Evolutionary conservation across 495 filamentous ascomycete species (phyloP), one percentile per base, ranked within the genome.

Genomic region (Aspergillus bertholletiae): DNA sequence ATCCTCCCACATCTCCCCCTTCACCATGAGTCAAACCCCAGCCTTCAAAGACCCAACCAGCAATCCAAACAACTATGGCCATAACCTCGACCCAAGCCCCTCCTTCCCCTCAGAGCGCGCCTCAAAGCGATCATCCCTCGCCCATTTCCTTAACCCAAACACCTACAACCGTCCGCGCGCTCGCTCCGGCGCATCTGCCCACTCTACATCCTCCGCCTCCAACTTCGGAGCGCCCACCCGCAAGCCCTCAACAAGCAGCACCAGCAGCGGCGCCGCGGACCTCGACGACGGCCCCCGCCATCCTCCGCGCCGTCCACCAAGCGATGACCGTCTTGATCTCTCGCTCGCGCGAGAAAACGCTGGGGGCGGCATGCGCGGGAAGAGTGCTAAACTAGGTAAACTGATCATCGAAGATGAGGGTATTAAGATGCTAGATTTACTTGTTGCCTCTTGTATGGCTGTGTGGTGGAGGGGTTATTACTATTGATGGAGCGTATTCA

Each of bases 401-500:
- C 66, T 97, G 51, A 88, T 98, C 30, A 81, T 97, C 22, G 86
- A 92, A 58, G 86, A 93, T 57, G 93, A 96, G 59, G 94, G 94
- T 0, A 74, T 96, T 51, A 95, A 95, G 72, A 97, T 98, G 94
- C 64, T 96, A 60, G 94, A 98, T 78, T 65, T 98, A 49, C 79
- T 96, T 1, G 90, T 97, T 24, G 89, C 93, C 9, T 88, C 92
- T 37, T 97, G 94, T 65, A 80, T 97, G 70, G 88, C 86, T 1
- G 79, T 97, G 37, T 97, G 92, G 88, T 96, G 93, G 94, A 86
- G 84, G 58, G 83, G 87, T 1, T 97, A 90, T 84, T 90, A 92
- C 55, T 68, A 73, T 54, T 76, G 62, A 70, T 13, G 39, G 7
- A 20, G 35, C 20, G 20, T 51, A 55, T 55, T 55, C 49, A 39